phyloP scores from a whole-genome alignment of 305 asterid genomes.

The Solanum aculeatissimum region DNA sequence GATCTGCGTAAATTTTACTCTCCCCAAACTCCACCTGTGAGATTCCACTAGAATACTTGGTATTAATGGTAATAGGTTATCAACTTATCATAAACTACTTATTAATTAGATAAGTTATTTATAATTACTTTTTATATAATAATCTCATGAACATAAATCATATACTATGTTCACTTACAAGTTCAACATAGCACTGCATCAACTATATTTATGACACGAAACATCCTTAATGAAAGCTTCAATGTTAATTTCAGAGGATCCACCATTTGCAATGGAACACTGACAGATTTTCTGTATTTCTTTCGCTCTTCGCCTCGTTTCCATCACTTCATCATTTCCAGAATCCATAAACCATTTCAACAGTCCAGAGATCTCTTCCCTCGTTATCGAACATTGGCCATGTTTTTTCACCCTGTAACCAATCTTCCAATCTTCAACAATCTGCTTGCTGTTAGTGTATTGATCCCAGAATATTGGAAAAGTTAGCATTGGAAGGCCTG shows the following conservation, averaged over 20 bases:
- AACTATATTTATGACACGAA: neutral
- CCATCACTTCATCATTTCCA: constrained; percentile 18
- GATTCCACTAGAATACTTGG: too few relatives aligned
- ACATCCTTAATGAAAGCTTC: constrained; percentile 17
- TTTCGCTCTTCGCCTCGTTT: constrained; percentile 25
- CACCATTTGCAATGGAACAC: constrained; percentile 8
- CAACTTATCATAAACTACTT: neutral
- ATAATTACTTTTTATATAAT: neutral
- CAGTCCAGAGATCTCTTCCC: constrained; percentile 19
- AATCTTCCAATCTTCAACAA: constrained; percentile 40
- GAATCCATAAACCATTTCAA: constrained; percentile 31
- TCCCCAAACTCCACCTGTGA: too few relatives aligned
- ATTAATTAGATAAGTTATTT: neutral
- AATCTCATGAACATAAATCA: neutral
- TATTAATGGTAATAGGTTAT: neutral
- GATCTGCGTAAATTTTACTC: too few relatives aligned
- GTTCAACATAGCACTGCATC: neutral
- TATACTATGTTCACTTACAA: neutral
- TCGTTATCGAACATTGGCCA: constrained; percentile 13
- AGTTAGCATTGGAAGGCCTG: constrained; percentile 12
- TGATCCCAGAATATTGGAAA: constrained; percentile 34
- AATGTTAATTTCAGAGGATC: constrained; percentile 12
- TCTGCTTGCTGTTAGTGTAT: constrained; percentile 22
- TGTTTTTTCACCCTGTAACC: constrained; percentile 28
- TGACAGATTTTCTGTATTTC: constrained; percentile 16